These are phyloP conservation scores for Pestalotiopsis sp. DNA, from an alignment of 2,329 filamentous ascomycete genomes.

Conservation along the genomic window DNA sequence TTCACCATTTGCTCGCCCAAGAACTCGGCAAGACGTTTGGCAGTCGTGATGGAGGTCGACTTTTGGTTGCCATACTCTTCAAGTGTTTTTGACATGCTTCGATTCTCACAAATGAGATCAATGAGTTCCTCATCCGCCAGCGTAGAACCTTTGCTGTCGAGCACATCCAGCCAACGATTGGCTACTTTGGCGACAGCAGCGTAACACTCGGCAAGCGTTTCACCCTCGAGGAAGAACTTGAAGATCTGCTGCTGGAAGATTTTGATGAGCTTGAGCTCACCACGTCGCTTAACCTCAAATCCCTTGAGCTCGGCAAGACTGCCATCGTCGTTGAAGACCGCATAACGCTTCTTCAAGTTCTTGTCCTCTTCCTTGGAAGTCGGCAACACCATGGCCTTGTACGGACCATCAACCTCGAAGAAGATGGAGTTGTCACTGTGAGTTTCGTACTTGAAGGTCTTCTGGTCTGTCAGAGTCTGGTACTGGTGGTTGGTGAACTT, in stretches of 20 bases:
- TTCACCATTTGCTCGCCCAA: constrained; percentile 98
- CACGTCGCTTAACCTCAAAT: constrained; percentile 95
- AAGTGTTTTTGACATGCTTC: constrained; percentile 95
- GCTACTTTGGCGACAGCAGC: constrained; percentile 89
- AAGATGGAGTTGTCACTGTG: constrained; percentile 99
- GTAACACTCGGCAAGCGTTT: constrained; percentile 86
- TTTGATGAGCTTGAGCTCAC: constrained; percentile 98
- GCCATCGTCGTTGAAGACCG: constrained; percentile 97
- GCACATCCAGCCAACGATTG: constrained; percentile 93
- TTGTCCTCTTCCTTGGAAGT: constrained; percentile 99
- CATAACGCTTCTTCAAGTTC: constrained; percentile 98
- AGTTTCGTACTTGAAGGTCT: constrained; percentile 87
- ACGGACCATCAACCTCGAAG: constrained; percentile 97
- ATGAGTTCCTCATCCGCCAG: constrained; percentile 96
- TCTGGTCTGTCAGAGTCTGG: constrained; percentile 79
- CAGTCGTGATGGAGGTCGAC: constrained; percentile 98
- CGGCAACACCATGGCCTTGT: constrained; percentile 94
- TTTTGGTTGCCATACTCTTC: constrained; percentile 96
- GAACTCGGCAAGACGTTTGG: constrained; percentile 91
- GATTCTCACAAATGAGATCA: constrained; percentile 99
- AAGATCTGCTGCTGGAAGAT: constrained; percentile 99
- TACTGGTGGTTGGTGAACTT: constrained; percentile 98
- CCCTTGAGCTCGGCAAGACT: constrained; percentile 94
- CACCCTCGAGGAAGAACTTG: constrained; percentile 96
- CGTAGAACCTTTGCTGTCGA: constrained; percentile 84